These are phyloP conservation scores for Metarhizium anisopliae DNA, from an alignment of 2,329 filamentous ascomycete species.

Conservation along the genomic window DNA sequence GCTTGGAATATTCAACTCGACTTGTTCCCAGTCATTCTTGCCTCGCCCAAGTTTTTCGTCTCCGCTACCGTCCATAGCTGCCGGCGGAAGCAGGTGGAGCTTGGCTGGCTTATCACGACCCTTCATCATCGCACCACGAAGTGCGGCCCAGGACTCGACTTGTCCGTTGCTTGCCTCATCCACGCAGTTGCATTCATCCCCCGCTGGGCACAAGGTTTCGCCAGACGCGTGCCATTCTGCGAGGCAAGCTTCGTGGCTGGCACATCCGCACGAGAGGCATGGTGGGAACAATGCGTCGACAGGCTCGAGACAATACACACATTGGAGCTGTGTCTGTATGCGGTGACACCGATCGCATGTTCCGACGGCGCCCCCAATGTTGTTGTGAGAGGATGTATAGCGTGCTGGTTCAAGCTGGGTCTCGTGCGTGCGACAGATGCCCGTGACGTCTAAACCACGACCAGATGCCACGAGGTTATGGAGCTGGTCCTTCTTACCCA, in stretches of 20 bases:
- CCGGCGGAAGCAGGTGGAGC: conserved; percentile 17
- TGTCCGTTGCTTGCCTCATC: conserved; percentile 47
- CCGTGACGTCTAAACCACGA: conserved; percentile 53
- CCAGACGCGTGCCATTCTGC: conserved; percentile 49
- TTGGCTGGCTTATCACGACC: conserved; percentile 11
- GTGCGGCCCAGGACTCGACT: conserved; percentile 52
- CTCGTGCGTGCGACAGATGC: conserved; percentile 54
- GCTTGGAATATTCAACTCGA: conserved; percentile 14
- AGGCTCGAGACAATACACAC: conserved; percentile 54
- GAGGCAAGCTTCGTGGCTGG: conserved; percentile 49
- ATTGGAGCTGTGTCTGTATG: conserved; percentile 47
- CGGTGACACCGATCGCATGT: conserved; percentile 42
- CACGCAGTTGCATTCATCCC: conserved; percentile 55
- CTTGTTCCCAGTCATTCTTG: conserved; percentile 18
- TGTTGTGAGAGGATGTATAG: conserved; percentile 31
- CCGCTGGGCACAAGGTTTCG: conserved; percentile 50
- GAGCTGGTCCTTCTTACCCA: conserved; percentile 47
- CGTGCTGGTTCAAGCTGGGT: conserved; percentile 50
- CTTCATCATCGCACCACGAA: conserved; percentile 28
- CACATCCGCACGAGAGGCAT: conserved; percentile 55
- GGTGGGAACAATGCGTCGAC: conserved; percentile 51
- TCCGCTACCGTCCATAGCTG: conserved; percentile 19
- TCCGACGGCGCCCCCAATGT: conserved; percentile 38
- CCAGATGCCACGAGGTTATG: conserved; percentile 40
- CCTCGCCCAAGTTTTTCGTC: conserved; percentile 15